Base-by-base conservation (phyloP, 2,329 filamentous ascomycete genomes). In the Harringtonia lauricola region DNA sequence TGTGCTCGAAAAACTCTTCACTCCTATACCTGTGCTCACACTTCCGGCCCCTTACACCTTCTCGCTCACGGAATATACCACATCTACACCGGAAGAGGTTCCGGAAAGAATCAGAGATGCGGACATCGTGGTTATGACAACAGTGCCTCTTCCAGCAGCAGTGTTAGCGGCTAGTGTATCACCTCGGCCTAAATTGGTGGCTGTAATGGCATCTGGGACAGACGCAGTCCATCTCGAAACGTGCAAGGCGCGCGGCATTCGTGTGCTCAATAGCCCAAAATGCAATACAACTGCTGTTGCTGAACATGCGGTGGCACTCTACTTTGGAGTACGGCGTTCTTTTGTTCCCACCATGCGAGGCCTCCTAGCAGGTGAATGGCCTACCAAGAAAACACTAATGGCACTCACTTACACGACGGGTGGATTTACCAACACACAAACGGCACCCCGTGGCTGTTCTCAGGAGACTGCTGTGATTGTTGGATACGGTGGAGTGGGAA, bases 401-500 rank as follows among this genome's bases (percentile, higher is more conserved):
- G 41, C 36, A 37, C 10, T 14, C n/a, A 29, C 28, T 22, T 39
- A 42, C 29, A 39, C 53, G 46, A 47, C 30, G 14, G 22, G 17
- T 17, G 36, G 10, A 10, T 12, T 21, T 10, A 21, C 8, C 13
- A 22, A 5, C n/a, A 14, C 17, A 8, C 22, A 24, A 8, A 4
- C 49, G 40, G 42, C 42, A 43, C 3, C 42, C 21, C 29, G 44
- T 49, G 28, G 51, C 45, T 26, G 41, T 36, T 14, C 38, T 37
- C 21, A 52, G 48, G 24, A 48, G 35, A 49, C 49, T 8, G 49
- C 59, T 3, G 60, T 55, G 3, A 49, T 62, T 26, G 53, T 62
- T n/a, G 60, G 60, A 2, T 49, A 62, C 42, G 60, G 60, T 3
- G 54, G 55, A 17, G 61, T 63, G 28, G 59, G 61, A 3, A 47